These are phyloP conservation scores for Rhexocercosporidium sp. DNA, from an alignment of 2,329 filamentous ascomycete species.

Conservation along the genomic window DNA sequence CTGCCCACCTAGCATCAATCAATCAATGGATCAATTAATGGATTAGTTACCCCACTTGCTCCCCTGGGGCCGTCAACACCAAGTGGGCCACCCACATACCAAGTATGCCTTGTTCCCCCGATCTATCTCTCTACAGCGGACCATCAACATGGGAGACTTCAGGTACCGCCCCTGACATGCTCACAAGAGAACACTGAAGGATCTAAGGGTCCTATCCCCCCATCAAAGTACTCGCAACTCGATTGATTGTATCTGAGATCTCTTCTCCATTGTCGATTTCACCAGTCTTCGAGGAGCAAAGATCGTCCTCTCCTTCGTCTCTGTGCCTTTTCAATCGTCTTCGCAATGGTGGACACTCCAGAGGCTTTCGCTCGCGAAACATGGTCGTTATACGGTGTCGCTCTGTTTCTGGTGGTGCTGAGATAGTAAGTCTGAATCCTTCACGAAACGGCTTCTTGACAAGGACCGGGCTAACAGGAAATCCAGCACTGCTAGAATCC, in stretches of 20 bases:
- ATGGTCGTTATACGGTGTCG: conserved; percentile 3
- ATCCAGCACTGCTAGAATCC: not conserved
- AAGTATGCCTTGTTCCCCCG: not conserved
- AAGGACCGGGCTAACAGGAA: not conserved
- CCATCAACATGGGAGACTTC: not conserved
- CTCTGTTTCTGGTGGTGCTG: not conserved
- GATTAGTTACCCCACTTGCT: not conserved
- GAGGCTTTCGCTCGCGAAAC: not conserved
- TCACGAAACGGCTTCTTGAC: not conserved
- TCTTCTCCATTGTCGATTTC: not conserved
- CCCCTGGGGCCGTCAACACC: not conserved
- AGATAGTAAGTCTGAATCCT: not conserved
- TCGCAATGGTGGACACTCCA: not conserved
- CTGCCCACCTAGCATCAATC: not conserved
- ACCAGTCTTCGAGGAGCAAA: conserved; percentile 2
- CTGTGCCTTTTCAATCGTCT: not conserved
- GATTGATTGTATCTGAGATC: not conserved
- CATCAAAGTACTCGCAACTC: not conserved
- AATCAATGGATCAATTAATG: not conserved
- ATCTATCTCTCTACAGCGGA: not conserved
- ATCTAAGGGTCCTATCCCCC: not conserved
- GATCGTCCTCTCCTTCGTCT: not conserved
- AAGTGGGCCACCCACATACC: not conserved
- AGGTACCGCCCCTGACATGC: not conserved
- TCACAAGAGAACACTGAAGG: not conserved